phyloP scores from a whole-genome alignment of 2,329 filamentous ascomycete species.

The Curvularia spicifera region DNA sequence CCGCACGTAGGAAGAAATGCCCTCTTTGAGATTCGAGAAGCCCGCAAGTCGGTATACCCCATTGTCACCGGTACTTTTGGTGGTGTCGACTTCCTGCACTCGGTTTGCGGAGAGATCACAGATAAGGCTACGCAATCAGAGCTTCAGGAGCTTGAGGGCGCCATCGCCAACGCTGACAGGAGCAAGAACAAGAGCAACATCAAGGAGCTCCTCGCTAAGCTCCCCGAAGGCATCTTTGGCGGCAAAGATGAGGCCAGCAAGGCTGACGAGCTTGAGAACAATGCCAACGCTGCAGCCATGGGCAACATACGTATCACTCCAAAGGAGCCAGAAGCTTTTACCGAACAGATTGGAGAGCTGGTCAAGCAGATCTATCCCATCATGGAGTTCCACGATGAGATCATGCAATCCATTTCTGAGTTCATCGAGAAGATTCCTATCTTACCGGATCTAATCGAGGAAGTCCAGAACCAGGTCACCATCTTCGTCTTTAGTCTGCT shows the following conservation, averaged over 20 bases:
- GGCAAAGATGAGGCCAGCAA: conserved; percentile 75
- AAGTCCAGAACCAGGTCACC: conserved; percentile 85
- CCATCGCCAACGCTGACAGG: conserved; percentile 68
- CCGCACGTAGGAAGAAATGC: conserved; percentile 83
- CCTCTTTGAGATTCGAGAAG: conserved; percentile 72
- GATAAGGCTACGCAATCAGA: conserved; percentile 93
- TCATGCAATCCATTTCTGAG: conserved; percentile 78
- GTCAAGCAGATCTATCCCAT: conserved; percentile 85
- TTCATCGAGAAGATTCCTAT: conserved; percentile 86
- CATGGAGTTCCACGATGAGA: conserved; percentile 87
- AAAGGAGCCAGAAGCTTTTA: conserved; percentile 82
- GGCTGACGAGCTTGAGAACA: conserved; percentile 78
- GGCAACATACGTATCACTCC: conserved; percentile 76
- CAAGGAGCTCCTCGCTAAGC: conserved; percentile 78
- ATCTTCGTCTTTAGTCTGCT: conserved; percentile 91
- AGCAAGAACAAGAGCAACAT: conserved; percentile 75
- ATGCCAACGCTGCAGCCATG: conserved; percentile 77
- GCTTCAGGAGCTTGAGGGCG: conserved; percentile 85
- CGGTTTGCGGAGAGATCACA: conserved; percentile 77
- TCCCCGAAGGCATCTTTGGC: conserved; percentile 81
- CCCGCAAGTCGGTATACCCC: conserved; percentile 72
- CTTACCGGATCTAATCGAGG: conserved; percentile 82
- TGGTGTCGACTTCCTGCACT: conserved; percentile 92
- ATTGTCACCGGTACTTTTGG: conserved; percentile 91
- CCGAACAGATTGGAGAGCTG: conserved; percentile 74